phyloP scores from a whole-genome alignment of 345 rosid species.

The Chamaenerion angustifolium region DNA sequence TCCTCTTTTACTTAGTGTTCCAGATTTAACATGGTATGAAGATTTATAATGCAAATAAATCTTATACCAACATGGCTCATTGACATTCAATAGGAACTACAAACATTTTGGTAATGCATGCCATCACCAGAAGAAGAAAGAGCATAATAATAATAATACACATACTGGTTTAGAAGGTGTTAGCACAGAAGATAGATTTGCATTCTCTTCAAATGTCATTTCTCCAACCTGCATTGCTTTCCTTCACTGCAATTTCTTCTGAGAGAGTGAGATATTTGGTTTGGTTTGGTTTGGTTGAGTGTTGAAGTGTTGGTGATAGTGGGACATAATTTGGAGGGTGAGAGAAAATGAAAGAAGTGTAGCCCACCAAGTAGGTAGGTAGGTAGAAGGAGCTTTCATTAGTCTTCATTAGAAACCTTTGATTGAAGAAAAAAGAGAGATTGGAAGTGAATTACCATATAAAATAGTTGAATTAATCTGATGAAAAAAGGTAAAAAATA shows the following conservation, averaged over 20 bases:
- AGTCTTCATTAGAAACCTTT: constrained; percentile 3
- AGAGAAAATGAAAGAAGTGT: not conserved
- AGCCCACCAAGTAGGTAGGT: constrained; percentile 2
- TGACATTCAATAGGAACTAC: too few species aligned
- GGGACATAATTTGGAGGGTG: not conserved
- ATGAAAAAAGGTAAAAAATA: not conserved
- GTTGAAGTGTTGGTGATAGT: constrained; percentile 1
- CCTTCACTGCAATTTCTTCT: not conserved
- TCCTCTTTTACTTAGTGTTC: not conserved
- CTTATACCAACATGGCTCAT: too few species aligned
- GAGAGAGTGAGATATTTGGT: not conserved
- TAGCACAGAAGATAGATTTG: constrained; percentile 13
- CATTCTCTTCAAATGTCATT: constrained; percentile 12
- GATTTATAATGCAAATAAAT: too few species aligned
- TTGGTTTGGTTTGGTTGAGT: not conserved
- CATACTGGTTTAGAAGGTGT: constrained; percentile 12
- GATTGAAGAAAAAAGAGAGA: not conserved
- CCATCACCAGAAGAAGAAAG: not conserved
- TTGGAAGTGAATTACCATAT: too few species aligned
- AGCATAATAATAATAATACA: not conserved
- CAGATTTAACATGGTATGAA: not conserved
- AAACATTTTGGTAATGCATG: too few species aligned
- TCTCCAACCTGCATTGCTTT: constrained; percentile 14
- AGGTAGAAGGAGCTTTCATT: not conserved
- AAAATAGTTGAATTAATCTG: too few species aligned